Evolutionary conservation across 2,329 filamentous ascomycete genomes (phyloP), one percentile per base, ranked within the genome.

Genomic region (Colletotrichum tropicale): DNA sequence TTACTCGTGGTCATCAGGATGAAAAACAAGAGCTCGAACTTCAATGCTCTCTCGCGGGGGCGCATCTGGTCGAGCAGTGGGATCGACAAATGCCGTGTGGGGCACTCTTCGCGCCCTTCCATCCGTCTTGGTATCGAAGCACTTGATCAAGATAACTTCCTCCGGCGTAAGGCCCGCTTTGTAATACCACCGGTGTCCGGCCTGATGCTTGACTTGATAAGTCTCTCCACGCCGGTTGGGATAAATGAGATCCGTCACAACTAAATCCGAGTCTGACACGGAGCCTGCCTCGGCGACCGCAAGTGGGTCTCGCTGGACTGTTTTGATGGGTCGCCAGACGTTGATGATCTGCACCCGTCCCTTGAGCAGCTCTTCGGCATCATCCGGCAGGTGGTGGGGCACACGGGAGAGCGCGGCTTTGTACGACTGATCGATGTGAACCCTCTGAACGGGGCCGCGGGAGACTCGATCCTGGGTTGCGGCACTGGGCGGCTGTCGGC

Each of bases 11-110:
- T 85, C 84, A 28, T 88, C 82, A 0, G 85, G 83, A 79, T 89
- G 85, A 76, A 91, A 91, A 1, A 91, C 89, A 78, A 91, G 81
- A 7, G 86, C 85, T 61, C 90, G 81, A 4, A 92, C 84, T 82
- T 92, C 91, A 74, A 92, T 91, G 80, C 89, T 92, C 85, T 91
- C 93, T 77, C 94, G 87, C 1, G 88, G 82, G 15, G 89, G 85
- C 24, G 84, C 82, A 65, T 84, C 81, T 66, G 85, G 81, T 15
- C 81, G 76, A 18, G 85, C 83, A 12, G 82, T 84, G 1, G 86
- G 83, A 80, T 91, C 87, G 21, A 82, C 82, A 84, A 93, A 92
- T 4, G 90, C 88, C 8, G 87, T 86, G 78, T 92, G 90, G n/a
- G 90, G 89, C 36, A 90, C 87, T 6, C 89, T 81, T 12, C 89